Evolutionary conservation across 1,139 yeast species (phyloP), one percentile per base, ranked within the genome.

Genomic region (Kodamaea anthophila): DNA sequence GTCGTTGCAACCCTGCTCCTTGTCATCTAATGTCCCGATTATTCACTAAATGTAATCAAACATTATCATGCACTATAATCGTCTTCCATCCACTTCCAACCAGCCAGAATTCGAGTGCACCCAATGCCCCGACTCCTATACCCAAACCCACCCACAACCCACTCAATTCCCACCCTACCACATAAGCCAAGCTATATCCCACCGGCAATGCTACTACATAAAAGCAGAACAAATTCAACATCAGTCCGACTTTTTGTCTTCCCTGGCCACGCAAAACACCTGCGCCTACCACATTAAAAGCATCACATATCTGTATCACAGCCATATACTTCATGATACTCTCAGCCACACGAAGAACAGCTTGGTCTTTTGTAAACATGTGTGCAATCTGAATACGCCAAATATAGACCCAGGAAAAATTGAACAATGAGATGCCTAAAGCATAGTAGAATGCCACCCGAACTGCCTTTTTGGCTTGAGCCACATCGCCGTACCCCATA

Each of bases 241-340:
- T 43, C 2, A 66, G 60, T 1, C 71, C 71, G n/a, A 64, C 47
- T 30, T 53, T 42, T 38, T 65, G 71, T 37, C 67, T 47, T 2
- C 71, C 71, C 42, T 65, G 70, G 2, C 71, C 71, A 31, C 72
- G 47, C 33, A 65, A 53, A 30, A 71, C 46, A 5, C 56, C 56
- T 5, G 54, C 54, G 11, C 42, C 44, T 29, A 51, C 30, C 21
- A 49, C 55, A 25, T 50, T 50, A 22, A 41, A 31, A 4, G 46
- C 42, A 28, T 51, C 56, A 4, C 40, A 37, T 4, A 51, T 25
- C 37, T 51, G 55, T 40, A 49, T 49, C n/a, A 59, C 30, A 2
- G 67, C 65, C 3, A 58, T 56, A 31, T 63, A 45, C 3, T 46
- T 39, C 18, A 64, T 38, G 26, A 64, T 46, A 11, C 31, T 27